Evolutionary conservation across 805 yeast genomes (phyloP), one percentile per base, ranked within the genome.

Genomic region (Lachancea sp.): DNA sequence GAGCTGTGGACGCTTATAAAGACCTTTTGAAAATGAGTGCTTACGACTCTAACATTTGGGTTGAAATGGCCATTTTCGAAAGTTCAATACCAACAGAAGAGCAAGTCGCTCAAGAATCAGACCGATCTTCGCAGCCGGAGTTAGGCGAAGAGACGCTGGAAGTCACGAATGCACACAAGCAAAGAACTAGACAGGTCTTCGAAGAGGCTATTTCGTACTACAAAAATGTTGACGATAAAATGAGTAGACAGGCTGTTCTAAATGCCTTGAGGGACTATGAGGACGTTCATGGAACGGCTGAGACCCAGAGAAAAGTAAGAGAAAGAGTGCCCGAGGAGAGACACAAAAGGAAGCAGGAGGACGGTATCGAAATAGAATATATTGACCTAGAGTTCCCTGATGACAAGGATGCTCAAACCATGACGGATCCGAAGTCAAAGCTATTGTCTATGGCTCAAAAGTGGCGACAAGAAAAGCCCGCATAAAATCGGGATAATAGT

Each of bases 221-320:
- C 58, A 74, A 72, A 48, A 52, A 51, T 2, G 36, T 48, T 1
- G 51, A 52, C 17, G 56, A 61, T 18, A 58, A 60, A 3, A 70
- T 72, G 15, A 70, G 70, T 16, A 68, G 90, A 36, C 62, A 71
- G 1, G 54, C 68, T 0, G 56, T 89, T 6, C 60, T 79, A 12
- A 79, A 83, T 40, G 77, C 84, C 1, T 74, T 80, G 69, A 67
- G 68, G 36, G 68, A 70, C 41, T 88, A 83, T 60, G 96, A 87
- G 51, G 50, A 61, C 29, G 58, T 57, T 2, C 76, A 86, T 54
- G 96, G 96, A 0, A 57, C 64, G 23, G 56, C 44, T 0, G 67
- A 63, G 5, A 49, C 72, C 0, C 47, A 63, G 11, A 55, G 52
- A 2, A 46, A 44, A 5, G 69, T 80, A 4, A 55, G 55, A 7